Evolutionary conservation across 805 yeast genomes (phyloP), one percentile per base, ranked within the genome.

Genomic region (Cyberlindnera euphorbiae): DNA sequence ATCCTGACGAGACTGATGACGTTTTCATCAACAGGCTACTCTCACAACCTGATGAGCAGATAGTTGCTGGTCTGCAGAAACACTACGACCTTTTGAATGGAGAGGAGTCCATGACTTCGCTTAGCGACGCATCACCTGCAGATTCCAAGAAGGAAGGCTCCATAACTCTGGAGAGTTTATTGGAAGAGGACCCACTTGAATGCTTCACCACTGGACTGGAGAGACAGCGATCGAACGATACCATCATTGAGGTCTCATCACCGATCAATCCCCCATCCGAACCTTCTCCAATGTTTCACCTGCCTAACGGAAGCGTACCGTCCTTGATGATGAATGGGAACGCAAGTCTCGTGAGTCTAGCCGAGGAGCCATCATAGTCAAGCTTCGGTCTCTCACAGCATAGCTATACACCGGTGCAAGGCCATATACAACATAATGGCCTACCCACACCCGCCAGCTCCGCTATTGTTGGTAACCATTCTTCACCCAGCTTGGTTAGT

Each of bases 221-320:
- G 33, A 46, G 58, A 38, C 50, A 46, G 17, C 47, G 47, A n/a
- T 54, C 58, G 1, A 52, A 54, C 30, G 57, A 52, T 17, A 54
- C 58, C 8, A 53, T 54, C 16, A 24, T 51, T 5, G 55, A 52
- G 28, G 31, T 31, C 4, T 52, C 56, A 1, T 46, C 46, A 7
- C 41, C 47, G 7, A 28, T 44, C 25, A 35, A 44, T 6, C 39
- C 38, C 13, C 37, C 42, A 2, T 34, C 42, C 6, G 38, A 33
- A 6, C 29, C 32, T 8, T 38, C 42, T 15, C 34, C 43, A 12
- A n/a, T 27, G n/a, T 17, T 30, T 3, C 30, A 25, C n/a, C 27
- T 33, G 3, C 28, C 37, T 9, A 21, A 17, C 21, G 32, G 32
- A 12, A 14, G 5, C 13, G 26, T 13, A 10, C 32, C 28, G 3